These are phyloP conservation scores for Fragosphaeria purpurea DNA, from an alignment of 2,329 filamentous ascomycete genomes.

Conservation along the genomic window DNA sequence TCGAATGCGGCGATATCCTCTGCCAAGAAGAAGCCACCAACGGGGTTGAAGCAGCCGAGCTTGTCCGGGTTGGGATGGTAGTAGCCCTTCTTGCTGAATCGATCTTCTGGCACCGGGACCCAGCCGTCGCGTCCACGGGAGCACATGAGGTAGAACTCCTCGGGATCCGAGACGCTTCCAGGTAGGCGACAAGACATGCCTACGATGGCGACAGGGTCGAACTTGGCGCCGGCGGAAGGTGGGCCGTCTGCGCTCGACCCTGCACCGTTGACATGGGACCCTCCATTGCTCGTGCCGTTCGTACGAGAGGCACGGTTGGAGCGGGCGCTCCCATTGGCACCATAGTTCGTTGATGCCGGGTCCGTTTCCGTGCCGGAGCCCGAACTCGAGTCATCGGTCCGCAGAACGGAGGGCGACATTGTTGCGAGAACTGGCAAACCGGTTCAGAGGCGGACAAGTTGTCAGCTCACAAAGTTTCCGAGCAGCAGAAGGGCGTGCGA, in stretches of 20 bases:
- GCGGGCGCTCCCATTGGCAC: background rate
- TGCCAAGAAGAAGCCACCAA: constrained; percentile 23
- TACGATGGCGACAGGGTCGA: constrained; percentile 21
- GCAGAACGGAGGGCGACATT: constrained; percentile 5
- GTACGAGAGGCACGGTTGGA: no score
- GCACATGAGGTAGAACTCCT: constrained; percentile 23
- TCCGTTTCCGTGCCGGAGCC: background rate
- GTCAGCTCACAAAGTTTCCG: background rate
- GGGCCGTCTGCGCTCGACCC: background rate
- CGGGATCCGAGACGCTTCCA: constrained; percentile 19
- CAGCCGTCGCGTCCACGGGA: constrained; percentile 20
- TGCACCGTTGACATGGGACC: background rate
- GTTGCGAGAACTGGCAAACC: constrained; percentile 1
- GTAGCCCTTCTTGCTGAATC: constrained; percentile 24
- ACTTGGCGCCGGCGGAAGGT: constrained; percentile 1
- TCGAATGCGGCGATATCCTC: constrained; percentile 23
- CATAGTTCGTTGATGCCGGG: background rate
- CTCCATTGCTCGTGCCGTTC: background rate
- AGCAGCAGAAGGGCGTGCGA: background rate
- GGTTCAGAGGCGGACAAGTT: background rate
- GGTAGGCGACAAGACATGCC: constrained; percentile 24
- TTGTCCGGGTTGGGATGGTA: constrained; percentile 24
- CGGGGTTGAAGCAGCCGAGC: constrained; percentile 23
- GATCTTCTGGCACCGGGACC: constrained; percentile 20
- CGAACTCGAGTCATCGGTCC: constrained; percentile 1